Base-by-base conservation (phyloP, 345 rosid genomes). In the Citrus inodora region DNA sequence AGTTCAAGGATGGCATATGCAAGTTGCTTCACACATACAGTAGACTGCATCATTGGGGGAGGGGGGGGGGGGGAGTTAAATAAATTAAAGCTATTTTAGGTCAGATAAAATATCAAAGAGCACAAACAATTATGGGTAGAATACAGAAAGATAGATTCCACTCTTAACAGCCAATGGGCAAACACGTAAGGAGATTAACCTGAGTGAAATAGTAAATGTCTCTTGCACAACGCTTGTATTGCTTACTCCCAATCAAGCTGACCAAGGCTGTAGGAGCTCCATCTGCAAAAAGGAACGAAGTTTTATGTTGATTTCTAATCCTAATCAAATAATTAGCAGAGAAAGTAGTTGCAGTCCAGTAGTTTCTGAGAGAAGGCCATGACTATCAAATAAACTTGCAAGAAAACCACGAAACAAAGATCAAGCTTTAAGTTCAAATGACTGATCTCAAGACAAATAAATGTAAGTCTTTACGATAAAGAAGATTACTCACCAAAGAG, bases 141-240 rank as follows among this genome's bases (percentile, higher is more conserved):
- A 9, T 33, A 58, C 0, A 73, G 14, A 40, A 22, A 3, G n/a
- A 32, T 65, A 1, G 6, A 35, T 58, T 33, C 51, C 16, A 19
- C 30, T 56, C 8, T 70, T 60, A 7, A 32, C 55, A n/a, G 66
- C 64, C 33, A 22, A 8, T 13, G 73, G 42, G n/a, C 22, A 42
- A 46, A 62, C 1, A 64, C 46, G 38, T 30, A 25, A 55, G 40
- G 28, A 27, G 71, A 28, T 63, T 9, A 62, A 97, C 99, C 98
- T 97, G 99, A 73, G 97, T 93, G 87, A 97, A 97, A 81, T 89
- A 91, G 83, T 88, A 97, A 71, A 97, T 94, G 82, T 94, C 99
- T 86, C 90, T 87, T 6, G 98, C 97, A 77, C 99, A 92, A 17
- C 97, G 92, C 80, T 87, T 92, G 88, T 97, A 97, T 77, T 97